Percentiles rank a stretch among this genome's conserved stretches.
These are phyloP conservation scores for Martensiomyces pterosporus DNA, from an alignment of 192 early-diverging fungal genomes.

Conservation along the genomic window DNA sequence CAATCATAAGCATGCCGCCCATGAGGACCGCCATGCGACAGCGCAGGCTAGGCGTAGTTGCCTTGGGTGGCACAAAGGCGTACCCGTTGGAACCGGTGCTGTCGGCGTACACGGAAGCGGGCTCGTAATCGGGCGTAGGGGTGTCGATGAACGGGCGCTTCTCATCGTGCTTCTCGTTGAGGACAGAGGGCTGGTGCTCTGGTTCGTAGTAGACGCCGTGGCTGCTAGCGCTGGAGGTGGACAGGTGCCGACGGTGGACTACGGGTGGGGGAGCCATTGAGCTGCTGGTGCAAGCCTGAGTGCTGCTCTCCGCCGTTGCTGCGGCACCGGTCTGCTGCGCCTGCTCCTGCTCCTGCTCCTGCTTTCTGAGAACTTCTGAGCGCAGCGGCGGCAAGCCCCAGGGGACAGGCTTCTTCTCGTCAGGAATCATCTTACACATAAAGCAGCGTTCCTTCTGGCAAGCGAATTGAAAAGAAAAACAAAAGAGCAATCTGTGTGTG, in stretches of 20 bases:
- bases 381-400: conserved; percentile 48
- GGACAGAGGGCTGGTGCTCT: too few relatives aligned
- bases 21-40: conserved; percentile 16
- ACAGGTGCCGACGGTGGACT: not conserved
- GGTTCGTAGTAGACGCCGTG: not conserved
- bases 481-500: too few relatives aligned
- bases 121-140: not conserved
- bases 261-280: too few relatives aligned
- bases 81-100: not conserved
- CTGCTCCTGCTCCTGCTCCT: conserved; percentile 4
- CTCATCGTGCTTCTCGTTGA: too few relatives aligned
- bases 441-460: too few relatives aligned
- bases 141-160: not conserved
- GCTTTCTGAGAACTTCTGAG: conserved; percentile 12
- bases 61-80: not conserved
- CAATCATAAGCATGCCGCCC: conserved; percentile 9
- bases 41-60: not conserved
- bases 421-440: conserved; percentile 37
- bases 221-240: not conserved
- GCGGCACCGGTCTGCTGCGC: not conserved
- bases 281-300: too few relatives aligned
- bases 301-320: not conserved
- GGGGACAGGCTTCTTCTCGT: conserved; percentile 44
- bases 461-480: not conserved
- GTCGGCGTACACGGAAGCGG: not conserved